phyloP scores from a whole-genome alignment of 2,329 filamentous ascomycete genomes.

The Aspergillus neoniger region DNA sequence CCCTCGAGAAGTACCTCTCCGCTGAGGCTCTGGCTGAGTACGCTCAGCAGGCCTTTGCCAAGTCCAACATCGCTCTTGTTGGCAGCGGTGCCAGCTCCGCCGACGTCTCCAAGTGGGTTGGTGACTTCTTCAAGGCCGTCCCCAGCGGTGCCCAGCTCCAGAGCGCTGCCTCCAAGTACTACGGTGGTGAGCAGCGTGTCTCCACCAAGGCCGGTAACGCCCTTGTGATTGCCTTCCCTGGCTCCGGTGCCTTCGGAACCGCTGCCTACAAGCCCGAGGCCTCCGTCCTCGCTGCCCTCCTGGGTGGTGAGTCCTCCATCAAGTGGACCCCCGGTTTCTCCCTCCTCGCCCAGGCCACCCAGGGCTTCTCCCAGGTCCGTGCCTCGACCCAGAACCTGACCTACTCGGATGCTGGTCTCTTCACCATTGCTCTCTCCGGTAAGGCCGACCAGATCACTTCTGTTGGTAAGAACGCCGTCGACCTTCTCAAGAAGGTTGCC shows the following conservation, averaged over 20 bases:
- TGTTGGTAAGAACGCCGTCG: constrained; percentile 74
- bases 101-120: constrained; percentile 83
- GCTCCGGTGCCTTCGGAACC: constrained; percentile 71
- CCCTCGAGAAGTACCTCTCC: constrained; percentile 77
- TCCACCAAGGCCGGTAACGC: constrained; percentile 76
- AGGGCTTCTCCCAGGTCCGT: constrained; percentile 65
- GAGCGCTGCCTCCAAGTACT: constrained; percentile 76
- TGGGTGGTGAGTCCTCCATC: constrained; percentile 86
- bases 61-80: constrained; percentile 87
- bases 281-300: constrained; percentile 80
- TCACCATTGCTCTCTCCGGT: constrained; percentile 80
- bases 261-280: constrained; percentile 85
- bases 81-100: constrained; percentile 80
- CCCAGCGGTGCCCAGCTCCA: constrained; percentile 58
- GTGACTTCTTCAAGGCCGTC: constrained; percentile 82
- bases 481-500: constrained; percentile 78
- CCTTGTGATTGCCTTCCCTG: constrained; percentile 88
- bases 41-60: constrained; percentile 77
- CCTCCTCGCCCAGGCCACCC: constrained; percentile 76
- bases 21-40: constrained; percentile 74
- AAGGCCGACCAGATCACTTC: constrained; percentile 70
- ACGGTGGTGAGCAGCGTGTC: constrained; percentile 90
- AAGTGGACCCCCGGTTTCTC: constrained; percentile 97
- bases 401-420: constrained; percentile 92
- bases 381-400: constrained; percentile 74